phyloP scores from a whole-genome alignment of 805 yeast species.

The Kuraishia floccosa region DNA sequence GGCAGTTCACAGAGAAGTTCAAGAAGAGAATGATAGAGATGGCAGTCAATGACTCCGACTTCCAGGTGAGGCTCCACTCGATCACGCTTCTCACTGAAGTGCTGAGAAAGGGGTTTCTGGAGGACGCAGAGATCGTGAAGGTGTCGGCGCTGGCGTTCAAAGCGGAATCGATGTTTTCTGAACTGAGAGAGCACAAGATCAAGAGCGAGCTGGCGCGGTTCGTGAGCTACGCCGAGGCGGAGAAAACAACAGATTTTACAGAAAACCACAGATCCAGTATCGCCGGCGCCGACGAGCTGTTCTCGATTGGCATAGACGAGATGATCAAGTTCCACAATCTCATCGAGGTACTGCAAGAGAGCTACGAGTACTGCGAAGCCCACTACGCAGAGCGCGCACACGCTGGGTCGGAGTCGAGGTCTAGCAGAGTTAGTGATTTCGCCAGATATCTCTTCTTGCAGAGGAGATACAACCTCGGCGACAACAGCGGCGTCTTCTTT shows the following conservation, averaged over 20 bases:
- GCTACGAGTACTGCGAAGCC: constrained; percentile 12
- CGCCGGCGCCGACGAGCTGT: constrained; percentile 9
- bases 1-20: constrained; percentile 72
- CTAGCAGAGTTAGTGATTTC: constrained; percentile 9
- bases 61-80: constrained; percentile 39
- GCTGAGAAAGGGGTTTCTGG: constrained; percentile 49
- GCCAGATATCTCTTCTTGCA: constrained; percentile 22
- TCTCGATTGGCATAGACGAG: constrained; percentile 16
- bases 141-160: constrained; percentile 30
- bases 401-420: constrained; percentile 4
- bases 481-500: constrained; percentile 12
- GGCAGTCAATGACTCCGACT: constrained; percentile 42
- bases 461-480: constrained; percentile 18
- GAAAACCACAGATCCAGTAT: constrained; percentile 23
- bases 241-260: constrained; percentile 21
- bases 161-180: constrained; percentile 3
- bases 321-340: constrained; percentile 17
- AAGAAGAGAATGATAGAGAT: constrained; percentile 56
- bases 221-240: constrained; percentile 29
- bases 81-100: constrained; percentile 44
- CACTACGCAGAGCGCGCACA: constrained; percentile 6
- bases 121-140: constrained; percentile 38
- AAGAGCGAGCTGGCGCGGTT: constrained; percentile 44
- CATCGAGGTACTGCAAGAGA: constrained; percentile 16
- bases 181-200: constrained; percentile 13